phyloP scores from a whole-genome alignment of 257 asterid genomes.

The Solanum pinnatisectum region DNA sequence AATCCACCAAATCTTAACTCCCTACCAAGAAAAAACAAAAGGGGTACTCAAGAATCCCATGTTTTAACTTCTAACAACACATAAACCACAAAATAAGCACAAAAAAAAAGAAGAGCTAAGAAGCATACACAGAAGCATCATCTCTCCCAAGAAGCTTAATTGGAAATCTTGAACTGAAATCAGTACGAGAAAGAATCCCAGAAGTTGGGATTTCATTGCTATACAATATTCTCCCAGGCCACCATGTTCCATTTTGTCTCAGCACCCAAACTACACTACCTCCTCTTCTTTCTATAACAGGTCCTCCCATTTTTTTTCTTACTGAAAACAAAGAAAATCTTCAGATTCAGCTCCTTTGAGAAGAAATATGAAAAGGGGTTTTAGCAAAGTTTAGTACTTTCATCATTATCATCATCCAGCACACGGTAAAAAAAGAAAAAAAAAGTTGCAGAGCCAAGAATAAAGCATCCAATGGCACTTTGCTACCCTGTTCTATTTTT shows the following conservation, averaged over 20 bases:
- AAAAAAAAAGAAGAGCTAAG: background rate
- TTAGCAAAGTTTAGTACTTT: background rate
- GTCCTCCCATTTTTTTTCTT: background rate
- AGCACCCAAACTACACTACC: conserved; percentile 24
- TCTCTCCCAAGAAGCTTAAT: conserved; percentile 21
- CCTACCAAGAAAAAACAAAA: background rate
- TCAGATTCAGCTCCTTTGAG: background rate
- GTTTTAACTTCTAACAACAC: background rate
- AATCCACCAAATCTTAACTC: background rate
- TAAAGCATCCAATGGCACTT: conserved; percentile 31
- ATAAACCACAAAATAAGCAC: background rate
- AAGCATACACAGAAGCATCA: conserved; percentile 23
- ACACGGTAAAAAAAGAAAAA: background rate
- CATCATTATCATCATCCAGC: background rate
- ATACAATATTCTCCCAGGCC: conserved; percentile 14
- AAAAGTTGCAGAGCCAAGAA: background rate
- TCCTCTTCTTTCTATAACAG: background rate
- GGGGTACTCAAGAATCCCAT: background rate
- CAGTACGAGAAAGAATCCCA: background rate
- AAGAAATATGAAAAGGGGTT: background rate
- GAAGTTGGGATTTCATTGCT: background rate
- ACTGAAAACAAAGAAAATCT: background rate
- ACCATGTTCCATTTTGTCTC: conserved; percentile 24
- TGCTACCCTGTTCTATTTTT: conserved; percentile 23
- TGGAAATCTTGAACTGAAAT: conserved; percentile 5